Evolutionary conservation across 2,329 filamentous ascomycete species (phyloP).

Genomic region (Fusarium scirpi): DNA sequence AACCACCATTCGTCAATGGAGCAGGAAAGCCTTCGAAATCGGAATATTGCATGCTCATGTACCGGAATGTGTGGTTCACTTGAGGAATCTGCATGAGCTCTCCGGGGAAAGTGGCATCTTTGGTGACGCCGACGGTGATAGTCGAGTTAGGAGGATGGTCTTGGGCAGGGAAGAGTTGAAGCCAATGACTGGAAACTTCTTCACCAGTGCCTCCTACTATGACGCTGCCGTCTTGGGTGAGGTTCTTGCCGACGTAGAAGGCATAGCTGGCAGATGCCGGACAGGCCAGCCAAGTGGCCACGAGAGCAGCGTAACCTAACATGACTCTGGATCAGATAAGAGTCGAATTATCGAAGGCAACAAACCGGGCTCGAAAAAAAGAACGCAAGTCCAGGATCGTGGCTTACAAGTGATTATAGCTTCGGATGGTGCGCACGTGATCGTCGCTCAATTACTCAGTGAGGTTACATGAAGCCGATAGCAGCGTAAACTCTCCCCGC

Average conservation of each 20-base stretch:
- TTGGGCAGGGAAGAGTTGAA: slow-evolving; percentile 58
- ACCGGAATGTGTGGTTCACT: slow-evolving; percentile 40
- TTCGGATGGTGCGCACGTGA: slow-evolving; percentile 22
- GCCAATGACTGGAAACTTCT: slow-evolving; percentile 61
- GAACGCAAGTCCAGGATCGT: background rate
- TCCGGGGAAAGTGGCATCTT: slow-evolving; percentile 37
- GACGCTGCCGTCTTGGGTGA: slow-evolving; percentile 57
- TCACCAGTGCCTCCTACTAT: slow-evolving; percentile 61
- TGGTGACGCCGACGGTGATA: slow-evolving; percentile 47
- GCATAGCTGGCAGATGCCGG: slow-evolving; percentile 54
- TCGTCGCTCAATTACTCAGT: slow-evolving; percentile 31
- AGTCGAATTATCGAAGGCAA: background rate
- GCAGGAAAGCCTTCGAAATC: slow-evolving; percentile 44
- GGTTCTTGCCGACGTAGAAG: slow-evolving; percentile 60
- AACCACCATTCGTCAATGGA: slow-evolving; percentile 37
- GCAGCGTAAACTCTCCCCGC: slow-evolving; percentile 1
- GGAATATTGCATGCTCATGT: slow-evolving; percentile 44
- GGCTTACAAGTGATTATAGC: slow-evolving; percentile 21
- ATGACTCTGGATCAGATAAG: background rate
- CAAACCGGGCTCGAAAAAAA: background rate
- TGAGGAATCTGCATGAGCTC: slow-evolving; percentile 42
- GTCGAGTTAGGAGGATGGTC: slow-evolving; percentile 57
- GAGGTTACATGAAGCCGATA: slow-evolving; percentile 20
- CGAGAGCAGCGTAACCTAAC: slow-evolving; percentile 18
- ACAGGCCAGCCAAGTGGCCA: slow-evolving; percentile 23